These are phyloP conservation scores for Globisporangium emineosum DNA, from an alignment of 352 stramenopile species.

Conservation along the genomic window DNA sequence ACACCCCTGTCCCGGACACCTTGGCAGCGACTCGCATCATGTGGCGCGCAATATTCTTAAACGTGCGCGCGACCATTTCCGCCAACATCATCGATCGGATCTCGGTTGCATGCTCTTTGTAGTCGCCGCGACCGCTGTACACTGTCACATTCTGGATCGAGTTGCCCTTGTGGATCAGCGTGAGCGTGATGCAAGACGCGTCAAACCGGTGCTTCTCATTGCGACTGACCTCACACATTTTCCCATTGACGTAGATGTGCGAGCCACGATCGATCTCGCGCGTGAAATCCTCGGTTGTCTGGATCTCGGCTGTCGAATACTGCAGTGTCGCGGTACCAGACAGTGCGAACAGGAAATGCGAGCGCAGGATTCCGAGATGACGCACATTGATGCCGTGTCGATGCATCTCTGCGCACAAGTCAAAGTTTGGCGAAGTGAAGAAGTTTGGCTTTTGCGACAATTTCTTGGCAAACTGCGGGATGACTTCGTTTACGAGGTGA, in stretches of 20 bases:
- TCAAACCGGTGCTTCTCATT: slow-evolving; percentile 47
- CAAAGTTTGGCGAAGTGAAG: slow-evolving; percentile 43
- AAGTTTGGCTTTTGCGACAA: slow-evolving; percentile 60
- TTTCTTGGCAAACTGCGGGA: slow-evolving; percentile 80
- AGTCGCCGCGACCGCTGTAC: slow-evolving; percentile 62
- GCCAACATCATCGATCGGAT: slow-evolving; percentile 70
- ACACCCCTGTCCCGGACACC: slow-evolving; percentile 36
- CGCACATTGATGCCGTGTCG: slow-evolving; percentile 88
- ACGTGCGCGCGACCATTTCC: slow-evolving; percentile 85
- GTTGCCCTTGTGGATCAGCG: slow-evolving; percentile 45
- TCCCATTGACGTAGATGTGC: slow-evolving; percentile 52
- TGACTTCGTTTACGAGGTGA: slow-evolving; percentile 66
- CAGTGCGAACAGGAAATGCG: slow-evolving; percentile 75
- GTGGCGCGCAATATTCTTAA: slow-evolving; percentile 86
- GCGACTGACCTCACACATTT: slow-evolving; percentile 43
- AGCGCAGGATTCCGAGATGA: slow-evolving; percentile 81
- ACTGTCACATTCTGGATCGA: slow-evolving; percentile 74
- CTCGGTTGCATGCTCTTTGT: slow-evolving; percentile 39
- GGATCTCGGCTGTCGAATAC: slow-evolving; percentile 77
- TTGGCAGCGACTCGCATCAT: slow-evolving; percentile 51
- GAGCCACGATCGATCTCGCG: slow-evolving; percentile 75
- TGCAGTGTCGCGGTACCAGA: slow-evolving; percentile 74
- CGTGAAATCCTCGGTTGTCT: slow-evolving; percentile 80
- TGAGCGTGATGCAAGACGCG: slow-evolving; percentile 59
- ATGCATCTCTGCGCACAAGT: slow-evolving; percentile 83